Base-by-base conservation (phyloP, 2,329 filamentous ascomycete species). In the Nemania serpens region DNA sequence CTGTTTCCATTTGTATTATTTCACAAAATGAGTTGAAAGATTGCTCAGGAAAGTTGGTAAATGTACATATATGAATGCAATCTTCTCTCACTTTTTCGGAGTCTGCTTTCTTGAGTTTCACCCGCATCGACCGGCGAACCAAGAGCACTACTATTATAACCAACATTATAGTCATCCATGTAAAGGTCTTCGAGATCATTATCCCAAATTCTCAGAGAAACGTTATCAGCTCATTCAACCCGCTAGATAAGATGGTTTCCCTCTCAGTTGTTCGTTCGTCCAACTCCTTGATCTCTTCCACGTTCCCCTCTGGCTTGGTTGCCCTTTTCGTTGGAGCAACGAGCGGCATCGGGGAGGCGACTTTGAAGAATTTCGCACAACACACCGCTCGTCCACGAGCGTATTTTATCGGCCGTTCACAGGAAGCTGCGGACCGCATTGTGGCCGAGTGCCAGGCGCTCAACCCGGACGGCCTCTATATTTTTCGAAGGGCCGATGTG, bases 321-420 rank as follows among this genome's bases (percentile, higher is more conserved):
- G 81, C 77, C 9, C 76, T 83, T 57, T 83, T 84, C 62, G 77
- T 79, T 15, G 82, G 83, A 25, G 81, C 73, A 20, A 84, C 82
- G 3, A 80, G 75, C 33, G 82, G 82, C 42, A 79, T 84, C 50
- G 81, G 82, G 25, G 78, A 81, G 66, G 74, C 72, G 36, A 78
- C 81, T 0, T 66, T 84, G 15, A 79, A 77, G 59, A 70, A 76
- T 13, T 80, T 84, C 50, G 79, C 78, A 4, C 72, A 75, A 29
- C 65, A 79, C 53, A 70, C 78, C 20, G 52, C 63, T 3, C 69
- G 73, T 3, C 80, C 81, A 1, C 75, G 73, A 2, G 76, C 79
- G 22, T 83, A 84, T 68, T 69, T 84, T 47, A 70, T 84, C 51
- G 82, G 82, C 5, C 76, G 82, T 20, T 80, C 77, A 1, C 70